Evolutionary conservation across 805 yeast species (phyloP).

Genomic region (Wilhelminamyces savonicus): DNA sequence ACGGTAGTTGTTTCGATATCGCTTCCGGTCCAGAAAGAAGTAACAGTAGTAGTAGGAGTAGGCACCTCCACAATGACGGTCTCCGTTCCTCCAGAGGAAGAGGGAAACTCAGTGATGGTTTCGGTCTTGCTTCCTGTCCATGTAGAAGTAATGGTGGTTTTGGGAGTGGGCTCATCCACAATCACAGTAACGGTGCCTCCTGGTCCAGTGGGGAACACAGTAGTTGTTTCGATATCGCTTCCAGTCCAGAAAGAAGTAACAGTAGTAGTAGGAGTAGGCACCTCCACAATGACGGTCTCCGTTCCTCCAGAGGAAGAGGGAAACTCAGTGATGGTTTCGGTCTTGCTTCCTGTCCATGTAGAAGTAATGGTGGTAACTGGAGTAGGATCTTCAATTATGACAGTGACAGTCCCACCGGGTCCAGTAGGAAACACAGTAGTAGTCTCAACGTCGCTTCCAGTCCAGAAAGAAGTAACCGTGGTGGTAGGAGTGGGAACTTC

Average conservation of each 20-base stretch:
- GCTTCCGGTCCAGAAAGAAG: slow-evolving; percentile 3
- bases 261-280: slow-evolving; percentile 4
- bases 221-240: slow-evolving; percentile 2
- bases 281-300: slow-evolving; percentile 1
- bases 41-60: slow-evolving; percentile 1
- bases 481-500: not conserved
- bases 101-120: not conserved
- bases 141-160: slow-evolving; percentile 1
- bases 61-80: not conserved
- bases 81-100: not conserved
- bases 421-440: not conserved
- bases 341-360: not conserved
- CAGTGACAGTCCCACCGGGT: not conserved
- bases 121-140: slow-evolving; percentile 2
- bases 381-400: not conserved
- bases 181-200: slow-evolving; percentile 3
- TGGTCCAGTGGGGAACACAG: slow-evolving; percentile 1
- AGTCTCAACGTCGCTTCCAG: not conserved
- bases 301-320: not conserved
- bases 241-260: slow-evolving; percentile 2
- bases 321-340: not conserved
- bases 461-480: not conserved
- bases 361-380: not conserved
- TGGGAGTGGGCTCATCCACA: slow-evolving; percentile 6
- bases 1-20: slow-evolving; percentile 1